Conservation (phyloP, 345 rosid species). For the Iberis pinnata region DNA sequence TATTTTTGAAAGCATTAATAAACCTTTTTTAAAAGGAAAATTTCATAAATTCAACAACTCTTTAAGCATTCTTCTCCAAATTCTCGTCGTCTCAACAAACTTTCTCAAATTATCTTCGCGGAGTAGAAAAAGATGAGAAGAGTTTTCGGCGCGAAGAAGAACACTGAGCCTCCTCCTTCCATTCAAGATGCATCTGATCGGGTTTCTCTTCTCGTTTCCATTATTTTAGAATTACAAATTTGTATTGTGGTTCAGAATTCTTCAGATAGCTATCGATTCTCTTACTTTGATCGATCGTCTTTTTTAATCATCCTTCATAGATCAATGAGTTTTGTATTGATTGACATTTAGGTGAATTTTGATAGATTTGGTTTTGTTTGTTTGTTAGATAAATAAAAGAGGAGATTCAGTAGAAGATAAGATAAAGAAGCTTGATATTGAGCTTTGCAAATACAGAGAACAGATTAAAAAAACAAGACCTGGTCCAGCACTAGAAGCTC, state of each 20-base stretch:
- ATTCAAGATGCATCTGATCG: constrained; percentile 75
- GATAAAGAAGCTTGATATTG: constrained; percentile 72
- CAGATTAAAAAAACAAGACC: constrained; percentile 84
- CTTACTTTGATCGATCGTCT: neutral
- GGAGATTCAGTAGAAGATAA: constrained; percentile 87
- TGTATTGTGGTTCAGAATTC: neutral
- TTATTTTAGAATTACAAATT: neutral
- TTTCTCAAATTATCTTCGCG: neutral
- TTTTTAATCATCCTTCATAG: neutral
- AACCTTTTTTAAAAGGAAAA: no score
- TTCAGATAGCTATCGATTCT: no score
- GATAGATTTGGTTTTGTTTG: constrained; percentile 4
- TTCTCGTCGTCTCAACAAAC: neutral
- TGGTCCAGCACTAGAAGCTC: constrained; percentile 88
- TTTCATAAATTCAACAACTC: no score
- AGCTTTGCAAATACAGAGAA: constrained; percentile 65
- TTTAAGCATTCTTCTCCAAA: constrained; percentile 14
- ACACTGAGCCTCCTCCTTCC: constrained; percentile 90
- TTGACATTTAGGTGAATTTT: neutral
- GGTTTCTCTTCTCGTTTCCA: constrained; percentile 35
- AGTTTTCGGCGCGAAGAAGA: constrained; percentile 80
- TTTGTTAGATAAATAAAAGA: constrained; percentile 64
- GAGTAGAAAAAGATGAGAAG: constrained; percentile 53
- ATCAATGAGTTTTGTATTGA: neutral
- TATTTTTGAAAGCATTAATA: no score